phyloP scores from a whole-genome alignment of 805 yeast genomes.

The Yueomyces sp. region DNA sequence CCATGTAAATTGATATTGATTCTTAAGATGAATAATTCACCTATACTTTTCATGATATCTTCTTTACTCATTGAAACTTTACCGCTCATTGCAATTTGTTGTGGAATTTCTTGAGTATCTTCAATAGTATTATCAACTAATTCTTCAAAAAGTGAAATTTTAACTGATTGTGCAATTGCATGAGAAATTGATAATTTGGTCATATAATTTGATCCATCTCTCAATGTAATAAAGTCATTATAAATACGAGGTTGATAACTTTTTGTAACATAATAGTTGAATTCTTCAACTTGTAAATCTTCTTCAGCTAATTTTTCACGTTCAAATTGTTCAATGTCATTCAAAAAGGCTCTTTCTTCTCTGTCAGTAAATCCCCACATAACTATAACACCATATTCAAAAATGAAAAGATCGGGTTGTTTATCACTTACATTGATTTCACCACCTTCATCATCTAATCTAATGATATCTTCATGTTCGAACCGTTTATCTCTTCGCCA shows the following conservation, averaged over 20 bases:
- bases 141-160: conserved; percentile 90
- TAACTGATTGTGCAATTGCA: conserved; percentile 91
- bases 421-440: conserved; percentile 77
- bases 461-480: conserved; percentile 35
- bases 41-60: conserved; percentile 94
- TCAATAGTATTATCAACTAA: conserved; percentile 93
- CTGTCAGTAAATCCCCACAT: conserved; percentile 86
- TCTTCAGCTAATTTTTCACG: conserved; percentile 72
- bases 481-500: conserved; percentile 48
- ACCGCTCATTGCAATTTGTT: conserved; percentile 88
- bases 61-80: conserved; percentile 89
- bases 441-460: conserved; percentile 90
- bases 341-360: conserved; percentile 72
- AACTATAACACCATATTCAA: conserved; percentile 95
- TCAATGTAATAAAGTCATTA: conserved; percentile 84
- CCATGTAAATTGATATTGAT: conserved; percentile 77
- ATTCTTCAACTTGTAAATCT: conserved; percentile 88
- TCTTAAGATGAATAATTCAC: conserved; percentile 81
- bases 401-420: conserved; percentile 68
- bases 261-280: conserved; percentile 86
- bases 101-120: conserved; percentile 94
- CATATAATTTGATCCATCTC: conserved; percentile 86
- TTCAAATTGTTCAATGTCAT: conserved; percentile 81
- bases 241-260: conserved; percentile 92
- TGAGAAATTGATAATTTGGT: conserved; percentile 85